Conservation (phyloP, 208 protist genomes). For the Crithidia mellificae region DNA sequence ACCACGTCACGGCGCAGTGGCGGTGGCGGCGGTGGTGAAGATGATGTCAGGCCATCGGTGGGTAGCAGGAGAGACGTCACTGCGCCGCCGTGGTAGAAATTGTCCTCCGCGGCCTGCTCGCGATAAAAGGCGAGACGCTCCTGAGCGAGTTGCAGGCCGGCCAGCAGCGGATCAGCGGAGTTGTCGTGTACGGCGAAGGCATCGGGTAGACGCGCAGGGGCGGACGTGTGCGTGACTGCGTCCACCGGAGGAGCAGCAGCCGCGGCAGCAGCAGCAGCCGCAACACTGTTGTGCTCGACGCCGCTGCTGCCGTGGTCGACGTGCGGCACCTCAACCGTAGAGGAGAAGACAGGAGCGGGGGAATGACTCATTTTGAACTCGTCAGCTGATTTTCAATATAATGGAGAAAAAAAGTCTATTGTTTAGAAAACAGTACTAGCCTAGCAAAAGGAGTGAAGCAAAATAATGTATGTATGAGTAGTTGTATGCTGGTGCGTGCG, state of each 20-base stretch:
- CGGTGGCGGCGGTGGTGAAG: neutral
- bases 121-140: constrained; percentile 12
- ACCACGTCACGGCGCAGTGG: constrained; percentile 18
- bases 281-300: neutral
- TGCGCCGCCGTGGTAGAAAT: constrained; percentile 14
- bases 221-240: neutral
- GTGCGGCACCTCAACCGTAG: neutral
- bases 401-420: too few species aligned
- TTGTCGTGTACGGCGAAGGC: constrained; percentile 9
- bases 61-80: constrained; percentile 14
- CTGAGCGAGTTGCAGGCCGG: constrained; percentile 15
- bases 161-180: constrained; percentile 13
- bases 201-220: neutral
- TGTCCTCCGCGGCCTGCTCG: neutral
- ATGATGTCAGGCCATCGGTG: too few species aligned
- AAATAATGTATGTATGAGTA: neutral
- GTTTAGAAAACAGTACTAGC: too few species aligned
- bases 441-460: neutral
- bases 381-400: too few species aligned
- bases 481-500: neutral
- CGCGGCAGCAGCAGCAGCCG: neutral
- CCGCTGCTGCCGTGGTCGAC: neutral
- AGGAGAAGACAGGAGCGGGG: constrained; percentile 6
- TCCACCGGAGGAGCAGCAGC: neutral
- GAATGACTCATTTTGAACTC: too few species aligned